Conservation (phyloP, 345 rosid genomes). For the Arabidopsis thaliana region DNA sequence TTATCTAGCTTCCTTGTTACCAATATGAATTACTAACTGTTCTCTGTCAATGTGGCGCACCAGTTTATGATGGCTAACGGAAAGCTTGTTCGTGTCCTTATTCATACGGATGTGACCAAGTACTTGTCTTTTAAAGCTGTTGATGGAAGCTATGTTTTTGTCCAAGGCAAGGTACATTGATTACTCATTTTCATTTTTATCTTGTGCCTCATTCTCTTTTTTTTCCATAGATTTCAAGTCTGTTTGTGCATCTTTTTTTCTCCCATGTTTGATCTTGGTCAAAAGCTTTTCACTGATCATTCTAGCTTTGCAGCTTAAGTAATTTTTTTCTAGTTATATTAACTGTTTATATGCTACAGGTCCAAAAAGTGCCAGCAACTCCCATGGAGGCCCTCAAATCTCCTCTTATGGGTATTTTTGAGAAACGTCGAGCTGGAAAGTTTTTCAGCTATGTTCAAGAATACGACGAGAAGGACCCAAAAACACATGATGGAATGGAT, state of each 20-base stretch:
- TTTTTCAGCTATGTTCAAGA: conserved; percentile 90
- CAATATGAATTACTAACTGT: neutral
- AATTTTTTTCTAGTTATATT: neutral
- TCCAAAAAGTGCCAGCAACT: conserved; percentile 96
- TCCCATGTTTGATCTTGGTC: neutral
- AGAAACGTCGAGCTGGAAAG: conserved; percentile 95
- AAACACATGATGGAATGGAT: conserved; percentile 95
- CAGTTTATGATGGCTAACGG: conserved; percentile 99
- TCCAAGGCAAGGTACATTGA: conserved; percentile 80
- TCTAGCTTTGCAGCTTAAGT: neutral
- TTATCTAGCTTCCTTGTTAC: neutral
- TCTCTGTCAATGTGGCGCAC: conserved; percentile 16
- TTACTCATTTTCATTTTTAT: neutral
- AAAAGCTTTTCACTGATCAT: conserved; percentile 1
- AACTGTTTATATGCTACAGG: conserved; percentile 50
- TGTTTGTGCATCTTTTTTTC: neutral
- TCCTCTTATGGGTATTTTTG: conserved; percentile 97
- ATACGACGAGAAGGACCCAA: conserved; percentile 79
- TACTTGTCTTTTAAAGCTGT: conserved; percentile 94
- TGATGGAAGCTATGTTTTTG: conserved; percentile 93
- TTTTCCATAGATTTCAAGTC: neutral
- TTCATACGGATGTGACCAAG: conserved; percentile 93
- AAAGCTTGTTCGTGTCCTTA: conserved; percentile 95
- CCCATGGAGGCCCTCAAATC: conserved; percentile 96
- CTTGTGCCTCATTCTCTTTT: neutral